These are phyloP conservation scores for Eremothecium coryli DNA, from an alignment of 1,139 yeast genomes.

Conservation along the genomic window DNA sequence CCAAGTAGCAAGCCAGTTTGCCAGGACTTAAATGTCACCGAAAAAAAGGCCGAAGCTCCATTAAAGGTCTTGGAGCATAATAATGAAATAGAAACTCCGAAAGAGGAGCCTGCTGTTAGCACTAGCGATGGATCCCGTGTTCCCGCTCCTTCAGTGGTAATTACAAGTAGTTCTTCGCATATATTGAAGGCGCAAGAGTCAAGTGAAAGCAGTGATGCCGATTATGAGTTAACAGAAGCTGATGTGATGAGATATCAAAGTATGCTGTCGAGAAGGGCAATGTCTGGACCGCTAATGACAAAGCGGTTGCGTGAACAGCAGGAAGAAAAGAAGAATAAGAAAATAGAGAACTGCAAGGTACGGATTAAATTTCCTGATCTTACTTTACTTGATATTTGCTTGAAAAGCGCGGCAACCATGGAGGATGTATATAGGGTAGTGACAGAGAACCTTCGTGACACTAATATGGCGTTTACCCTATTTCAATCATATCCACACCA, in stretches of 20 bases:
- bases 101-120: constrained; percentile 3
- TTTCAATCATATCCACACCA: constrained; percentile 40
- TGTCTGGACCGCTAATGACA: constrained; percentile 25
- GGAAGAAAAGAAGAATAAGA: constrained; percentile 11
- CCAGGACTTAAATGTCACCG: not conserved
- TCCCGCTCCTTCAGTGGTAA: constrained; percentile 10
- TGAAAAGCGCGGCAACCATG: constrained; percentile 34
- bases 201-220: constrained; percentile 13
- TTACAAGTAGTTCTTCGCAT: constrained; percentile 9
- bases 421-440: constrained; percentile 38
- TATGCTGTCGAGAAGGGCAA: constrained; percentile 36
- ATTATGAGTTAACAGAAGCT: constrained; percentile 41
- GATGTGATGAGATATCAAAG: constrained; percentile 48
- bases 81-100: not conserved
- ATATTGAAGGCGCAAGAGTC: not conserved
- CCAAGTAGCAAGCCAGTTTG: not conserved
- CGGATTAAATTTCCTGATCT: constrained; percentile 49
- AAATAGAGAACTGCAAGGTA: constrained; percentile 31
- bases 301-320: constrained; percentile 30
- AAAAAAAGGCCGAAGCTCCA: not conserved
- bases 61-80: not conserved
- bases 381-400: constrained; percentile 40
- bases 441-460: constrained; percentile 14
- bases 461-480: constrained; percentile 34
- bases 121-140: not conserved